A percentile compares a stretch with the other conserved stretches of the same genome.
These are phyloP conservation scores for Eucalyptus viminalis DNA, from an alignment of 345 rosid species.

Conservation along the genomic window DNA sequence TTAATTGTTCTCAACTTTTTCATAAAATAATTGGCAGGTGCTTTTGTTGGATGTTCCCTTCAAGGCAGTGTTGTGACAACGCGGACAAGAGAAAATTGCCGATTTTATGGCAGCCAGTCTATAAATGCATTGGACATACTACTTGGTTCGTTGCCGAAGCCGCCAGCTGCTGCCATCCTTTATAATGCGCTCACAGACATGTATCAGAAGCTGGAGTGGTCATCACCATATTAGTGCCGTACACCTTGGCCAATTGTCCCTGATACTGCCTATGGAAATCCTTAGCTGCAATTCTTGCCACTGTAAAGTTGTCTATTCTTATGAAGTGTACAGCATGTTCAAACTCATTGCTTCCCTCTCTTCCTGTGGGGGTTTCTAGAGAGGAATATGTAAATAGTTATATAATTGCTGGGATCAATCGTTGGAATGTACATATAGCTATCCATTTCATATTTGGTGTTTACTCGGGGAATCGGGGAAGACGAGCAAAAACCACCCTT, in stretches of 20 bases:
- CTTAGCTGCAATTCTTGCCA: background rate
- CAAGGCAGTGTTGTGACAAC: constrained; percentile 83
- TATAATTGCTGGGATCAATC: background rate
- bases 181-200: constrained; percentile 68
- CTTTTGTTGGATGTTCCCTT: constrained; percentile 88
- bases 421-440: background rate
- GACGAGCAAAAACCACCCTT: background rate
- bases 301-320: background rate
- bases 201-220: constrained; percentile 40
- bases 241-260: background rate
- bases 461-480: background rate
- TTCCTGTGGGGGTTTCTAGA: background rate
- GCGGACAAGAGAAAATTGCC: constrained; percentile 53
- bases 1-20: background rate
- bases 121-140: constrained; percentile 62
- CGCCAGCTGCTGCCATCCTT: constrained; percentile 83
- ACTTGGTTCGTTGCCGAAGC: constrained; percentile 67
- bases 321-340: background rate
- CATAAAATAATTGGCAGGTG: constrained; percentile 34
- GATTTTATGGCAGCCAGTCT: constrained; percentile 85
- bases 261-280: background rate
- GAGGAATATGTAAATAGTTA: background rate
- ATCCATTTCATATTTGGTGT: background rate
- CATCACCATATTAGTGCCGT: background rate
- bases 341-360: background rate